Evolutionary conservation across 116 monocot genomes (phyloP).

Genomic region (Cymodocea nodosa): DNA sequence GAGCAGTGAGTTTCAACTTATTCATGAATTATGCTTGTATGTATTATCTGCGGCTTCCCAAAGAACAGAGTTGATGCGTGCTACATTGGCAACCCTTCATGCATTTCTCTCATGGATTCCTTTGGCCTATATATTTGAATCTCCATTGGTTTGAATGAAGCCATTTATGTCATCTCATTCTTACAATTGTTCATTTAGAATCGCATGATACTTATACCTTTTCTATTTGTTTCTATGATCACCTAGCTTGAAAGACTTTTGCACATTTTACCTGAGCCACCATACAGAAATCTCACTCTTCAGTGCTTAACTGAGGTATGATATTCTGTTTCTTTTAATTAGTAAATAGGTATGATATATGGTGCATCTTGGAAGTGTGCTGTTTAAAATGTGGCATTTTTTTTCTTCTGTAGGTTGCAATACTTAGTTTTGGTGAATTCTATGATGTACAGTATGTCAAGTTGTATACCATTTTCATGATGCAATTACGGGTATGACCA

Average conservation of each 20-base stretch:
- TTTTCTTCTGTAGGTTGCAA: conserved; percentile 44
- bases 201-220: neutral
- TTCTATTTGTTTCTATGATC: conserved; percentile 3
- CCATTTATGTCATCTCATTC: neutral
- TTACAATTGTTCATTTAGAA: neutral
- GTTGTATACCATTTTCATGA: conserved; percentile 90
- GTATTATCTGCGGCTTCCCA: conserved; percentile 87
- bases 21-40: conserved; percentile 95
- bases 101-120: conserved; percentile 98
- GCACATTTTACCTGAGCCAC: conserved; percentile 68
- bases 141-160: conserved; percentile 51
- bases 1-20: conserved; percentile 92
- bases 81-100: conserved; percentile 89
- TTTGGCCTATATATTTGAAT: conserved; percentile 92
- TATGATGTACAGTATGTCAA: conserved; percentile 79
- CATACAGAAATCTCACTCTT: conserved; percentile 92
- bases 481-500: conserved; percentile 58
- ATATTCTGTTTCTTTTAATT: neutral
- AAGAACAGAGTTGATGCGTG: conserved; percentile 87
- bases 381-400: neutral
- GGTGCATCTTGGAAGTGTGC: no score
- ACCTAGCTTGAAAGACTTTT: conserved; percentile 79
- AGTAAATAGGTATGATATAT: no score
- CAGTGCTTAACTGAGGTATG: conserved; percentile 92
- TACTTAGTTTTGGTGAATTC: conserved; percentile 88